Evolutionary conservation across 2,329 filamentous ascomycete genomes (phyloP).

Genomic region (Cephalotrichum gorgonifer): DNA sequence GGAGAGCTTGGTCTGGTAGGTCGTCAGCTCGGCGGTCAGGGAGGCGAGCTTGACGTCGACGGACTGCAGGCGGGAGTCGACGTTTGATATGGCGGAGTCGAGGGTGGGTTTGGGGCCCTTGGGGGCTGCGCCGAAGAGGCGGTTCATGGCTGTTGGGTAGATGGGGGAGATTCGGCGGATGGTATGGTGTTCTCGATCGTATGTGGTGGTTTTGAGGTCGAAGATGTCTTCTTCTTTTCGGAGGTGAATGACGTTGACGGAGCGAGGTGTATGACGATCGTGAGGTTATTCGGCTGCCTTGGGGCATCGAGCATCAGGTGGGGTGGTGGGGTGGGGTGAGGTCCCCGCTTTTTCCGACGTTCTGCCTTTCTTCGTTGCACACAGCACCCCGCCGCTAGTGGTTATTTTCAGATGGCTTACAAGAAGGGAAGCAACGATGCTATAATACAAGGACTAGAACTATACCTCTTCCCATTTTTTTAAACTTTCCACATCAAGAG

Average conservation of each 20-base stretch:
- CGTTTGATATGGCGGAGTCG: slow-evolving; percentile 70
- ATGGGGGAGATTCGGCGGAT: too few relatives aligned
- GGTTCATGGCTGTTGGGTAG: slow-evolving; percentile 60
- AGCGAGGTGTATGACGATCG: slow-evolving; percentile 1
- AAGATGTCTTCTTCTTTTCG: too few relatives aligned
- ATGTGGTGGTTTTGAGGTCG: too few relatives aligned
- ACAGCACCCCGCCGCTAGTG: neutral
- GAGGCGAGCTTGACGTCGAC: slow-evolving; percentile 93
- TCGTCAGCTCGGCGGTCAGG: slow-evolving; percentile 79
- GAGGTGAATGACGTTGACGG: neutral
- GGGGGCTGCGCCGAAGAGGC: slow-evolving; percentile 83
- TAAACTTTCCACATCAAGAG: too few relatives aligned
- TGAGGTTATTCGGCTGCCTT: slow-evolving; percentile 2
- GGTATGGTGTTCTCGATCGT: too few relatives aligned
- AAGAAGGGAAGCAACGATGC: neutral
- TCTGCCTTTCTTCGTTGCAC: neutral
- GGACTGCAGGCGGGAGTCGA: slow-evolving; percentile 72
- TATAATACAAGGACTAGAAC: too few relatives aligned
- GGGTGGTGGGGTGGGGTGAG: neutral
- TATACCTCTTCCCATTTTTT: neutral
- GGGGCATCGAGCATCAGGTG: neutral
- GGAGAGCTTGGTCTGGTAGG: slow-evolving; percentile 76
- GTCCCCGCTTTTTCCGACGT: neutral
- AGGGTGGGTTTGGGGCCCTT: slow-evolving; percentile 85
- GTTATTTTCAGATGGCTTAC: too few relatives aligned